Conservation (phyloP, 257 asterid genomes). For the Leptodermis oblonga region DNA sequence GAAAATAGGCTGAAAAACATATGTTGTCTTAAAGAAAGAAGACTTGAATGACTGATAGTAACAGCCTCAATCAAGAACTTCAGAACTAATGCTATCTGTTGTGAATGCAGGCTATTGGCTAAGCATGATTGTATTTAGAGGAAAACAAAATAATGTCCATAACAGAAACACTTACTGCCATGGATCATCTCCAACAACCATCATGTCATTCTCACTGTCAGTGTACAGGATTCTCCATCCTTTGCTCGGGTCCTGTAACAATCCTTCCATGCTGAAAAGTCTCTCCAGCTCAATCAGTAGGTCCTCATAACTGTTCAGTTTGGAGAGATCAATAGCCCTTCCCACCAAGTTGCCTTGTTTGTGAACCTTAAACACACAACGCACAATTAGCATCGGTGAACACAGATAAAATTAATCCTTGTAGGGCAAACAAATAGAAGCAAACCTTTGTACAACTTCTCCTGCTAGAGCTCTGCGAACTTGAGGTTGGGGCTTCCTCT, state of each 20-base stretch:
- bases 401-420: background rate
- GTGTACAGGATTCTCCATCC: conserved; percentile 94
- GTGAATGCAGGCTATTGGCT: too few species aligned
- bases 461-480: conserved; percentile 52
- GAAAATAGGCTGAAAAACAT: background rate
- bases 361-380: conserved; percentile 59
- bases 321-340: conserved; percentile 85
- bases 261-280: conserved; percentile 86
- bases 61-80: background rate
- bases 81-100: too few species aligned
- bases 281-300: conserved; percentile 70
- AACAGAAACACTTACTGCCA: conserved; percentile 72
- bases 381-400: conserved; percentile 10
- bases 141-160: background rate
- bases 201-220: conserved; percentile 93
- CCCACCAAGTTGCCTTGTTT: conserved; percentile 97
- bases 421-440: background rate
- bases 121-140: background rate
- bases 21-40: background rate
- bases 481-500: conserved; percentile 53
- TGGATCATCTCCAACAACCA: conserved; percentile 98
- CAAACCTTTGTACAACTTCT: conserved; percentile 89
- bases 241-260: conserved; percentile 61
- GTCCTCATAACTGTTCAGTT: conserved; percentile 62
- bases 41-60: background rate